Evolutionary conservation across 805 yeast species (phyloP).

Genomic region (Wickerhamomyces ciferrii): DNA sequence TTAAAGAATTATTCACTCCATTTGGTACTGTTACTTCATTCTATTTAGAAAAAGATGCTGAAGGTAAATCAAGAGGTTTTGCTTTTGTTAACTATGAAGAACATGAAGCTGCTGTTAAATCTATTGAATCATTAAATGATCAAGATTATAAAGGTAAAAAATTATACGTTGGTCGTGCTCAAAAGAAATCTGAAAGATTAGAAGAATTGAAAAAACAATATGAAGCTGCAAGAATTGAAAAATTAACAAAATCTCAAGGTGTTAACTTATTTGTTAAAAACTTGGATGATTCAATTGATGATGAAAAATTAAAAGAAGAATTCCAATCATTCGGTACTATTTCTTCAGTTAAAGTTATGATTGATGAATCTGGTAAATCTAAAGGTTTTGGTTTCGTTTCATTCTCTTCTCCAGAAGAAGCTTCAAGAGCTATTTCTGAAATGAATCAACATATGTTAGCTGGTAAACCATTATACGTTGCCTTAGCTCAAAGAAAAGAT

Average conservation of each 20-base stretch:
- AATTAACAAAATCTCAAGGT: constrained; percentile 92
- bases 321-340: constrained; percentile 91
- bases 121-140: constrained; percentile 90
- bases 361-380: constrained; percentile 89
- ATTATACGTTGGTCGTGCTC: constrained; percentile 97
- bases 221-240: constrained; percentile 89
- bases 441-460: constrained; percentile 96
- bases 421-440: constrained; percentile 96
- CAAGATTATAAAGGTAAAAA: constrained; percentile 79
- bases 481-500: constrained; percentile 97
- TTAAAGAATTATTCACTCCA: constrained; percentile 64
- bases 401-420: constrained; percentile 97
- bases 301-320: constrained; percentile 87
- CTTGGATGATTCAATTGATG: constrained; percentile 90
- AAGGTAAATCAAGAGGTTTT: constrained; percentile 91
- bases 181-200: constrained; percentile 96
- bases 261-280: constrained; percentile 95
- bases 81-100: constrained; percentile 90
- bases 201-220: constrained; percentile 94
- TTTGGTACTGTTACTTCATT: constrained; percentile 83
- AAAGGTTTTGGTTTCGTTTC: constrained; percentile 99
- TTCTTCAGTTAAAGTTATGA: constrained; percentile 95
- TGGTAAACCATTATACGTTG: constrained; percentile 96
- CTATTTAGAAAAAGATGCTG: constrained; percentile 69
- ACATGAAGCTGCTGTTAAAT: constrained; percentile 85